Evolutionary conservation across 2,329 filamentous ascomycete species (phyloP).

Genomic region (Coniochaeta ligniaria): DNA sequence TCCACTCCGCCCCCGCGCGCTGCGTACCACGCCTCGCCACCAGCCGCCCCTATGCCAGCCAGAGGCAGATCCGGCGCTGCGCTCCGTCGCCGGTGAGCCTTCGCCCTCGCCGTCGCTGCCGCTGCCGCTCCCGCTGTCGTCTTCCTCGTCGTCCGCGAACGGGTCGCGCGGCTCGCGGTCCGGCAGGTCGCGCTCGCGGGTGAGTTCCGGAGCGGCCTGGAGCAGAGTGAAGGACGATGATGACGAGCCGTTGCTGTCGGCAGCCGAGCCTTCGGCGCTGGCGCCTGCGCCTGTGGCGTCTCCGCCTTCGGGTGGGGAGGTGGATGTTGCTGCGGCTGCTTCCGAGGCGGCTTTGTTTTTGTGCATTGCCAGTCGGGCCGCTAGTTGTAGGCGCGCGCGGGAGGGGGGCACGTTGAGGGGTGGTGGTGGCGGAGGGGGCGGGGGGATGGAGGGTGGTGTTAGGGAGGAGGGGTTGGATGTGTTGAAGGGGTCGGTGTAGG

Average conservation of each 20-base stretch:
- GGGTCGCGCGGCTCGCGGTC: slow-evolving; percentile 40
- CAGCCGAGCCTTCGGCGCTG: neutral
- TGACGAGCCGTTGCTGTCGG: slow-evolving; percentile 10
- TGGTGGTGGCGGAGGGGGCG: slow-evolving; percentile 61
- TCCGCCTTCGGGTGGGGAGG: slow-evolving; percentile 22
- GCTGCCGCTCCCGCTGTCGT: slow-evolving; percentile 40
- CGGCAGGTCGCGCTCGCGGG: neutral
- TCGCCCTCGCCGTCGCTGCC: slow-evolving; percentile 40
- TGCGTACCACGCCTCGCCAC: slow-evolving; percentile 26
- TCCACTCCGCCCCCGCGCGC: slow-evolving; percentile 5
- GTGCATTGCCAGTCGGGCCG: slow-evolving; percentile 74
- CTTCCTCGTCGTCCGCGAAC: slow-evolving; percentile 51
- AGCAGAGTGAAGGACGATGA: neutral
- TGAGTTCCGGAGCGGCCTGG: neutral
- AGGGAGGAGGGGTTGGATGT: slow-evolving; percentile 36
- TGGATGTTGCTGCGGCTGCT: slow-evolving; percentile 19
- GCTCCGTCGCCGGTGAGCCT: slow-evolving; percentile 27
- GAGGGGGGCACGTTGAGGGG: slow-evolving; percentile 82
- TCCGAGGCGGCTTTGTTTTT: slow-evolving; percentile 50
- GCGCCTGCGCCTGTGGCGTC: slow-evolving; percentile 30
- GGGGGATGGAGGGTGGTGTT: slow-evolving; percentile 50
- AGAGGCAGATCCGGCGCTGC: slow-evolving; percentile 19
- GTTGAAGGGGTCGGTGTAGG: slow-evolving; percentile 50
- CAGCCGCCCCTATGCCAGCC: slow-evolving; percentile 26
- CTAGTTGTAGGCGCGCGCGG: slow-evolving; percentile 80